phyloP scores from a whole-genome alignment of 768 basidiomycete genomes.

The Cystofilobasidium bisporidii region DNA sequence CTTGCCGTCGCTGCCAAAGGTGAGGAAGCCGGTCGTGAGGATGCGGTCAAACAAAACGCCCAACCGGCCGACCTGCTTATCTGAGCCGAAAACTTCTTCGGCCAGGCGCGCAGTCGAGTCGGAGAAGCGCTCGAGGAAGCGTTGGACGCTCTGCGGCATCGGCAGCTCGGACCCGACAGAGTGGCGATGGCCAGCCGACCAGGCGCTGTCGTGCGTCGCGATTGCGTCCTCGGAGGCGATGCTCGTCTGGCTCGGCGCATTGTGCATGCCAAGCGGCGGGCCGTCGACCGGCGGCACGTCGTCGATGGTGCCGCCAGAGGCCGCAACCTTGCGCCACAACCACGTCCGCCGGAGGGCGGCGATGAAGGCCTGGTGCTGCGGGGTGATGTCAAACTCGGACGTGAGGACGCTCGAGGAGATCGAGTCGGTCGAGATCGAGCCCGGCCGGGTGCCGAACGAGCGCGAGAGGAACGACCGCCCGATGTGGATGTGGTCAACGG shows the following conservation, averaged over 20 bases:
- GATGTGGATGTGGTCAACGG: background rate
- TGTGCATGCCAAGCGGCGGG: background rate
- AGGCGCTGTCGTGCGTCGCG: constrained; percentile 13
- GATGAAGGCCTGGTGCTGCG: constrained; percentile 40
- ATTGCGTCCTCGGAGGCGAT: background rate
- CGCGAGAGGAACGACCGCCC: background rate
- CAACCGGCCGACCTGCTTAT: constrained; percentile 32
- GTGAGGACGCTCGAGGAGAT: constrained; percentile 34
- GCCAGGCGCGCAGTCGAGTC: constrained; percentile 34
- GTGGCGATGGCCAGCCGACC: constrained; percentile 26
- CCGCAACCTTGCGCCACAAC: constrained; percentile 38
- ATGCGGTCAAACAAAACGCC: constrained; percentile 42
- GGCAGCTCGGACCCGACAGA: background rate
- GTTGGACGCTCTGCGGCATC: constrained; percentile 30
- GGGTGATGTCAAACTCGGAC: constrained; percentile 37
- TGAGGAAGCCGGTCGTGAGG: constrained; percentile 34
- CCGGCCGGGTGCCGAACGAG: background rate
- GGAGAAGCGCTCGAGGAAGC: constrained; percentile 39
- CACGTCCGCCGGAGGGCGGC: constrained; percentile 38
- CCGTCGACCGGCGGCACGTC: background rate
- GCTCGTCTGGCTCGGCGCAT: background rate
- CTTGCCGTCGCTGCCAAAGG: constrained; percentile 4
- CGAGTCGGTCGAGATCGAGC: constrained; percentile 1
- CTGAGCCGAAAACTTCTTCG: constrained; percentile 34
- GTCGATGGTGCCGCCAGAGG: no score